phyloP scores from a whole-genome alignment of 768 basidiomycete species.

The Tulasnella sp. region DNA sequence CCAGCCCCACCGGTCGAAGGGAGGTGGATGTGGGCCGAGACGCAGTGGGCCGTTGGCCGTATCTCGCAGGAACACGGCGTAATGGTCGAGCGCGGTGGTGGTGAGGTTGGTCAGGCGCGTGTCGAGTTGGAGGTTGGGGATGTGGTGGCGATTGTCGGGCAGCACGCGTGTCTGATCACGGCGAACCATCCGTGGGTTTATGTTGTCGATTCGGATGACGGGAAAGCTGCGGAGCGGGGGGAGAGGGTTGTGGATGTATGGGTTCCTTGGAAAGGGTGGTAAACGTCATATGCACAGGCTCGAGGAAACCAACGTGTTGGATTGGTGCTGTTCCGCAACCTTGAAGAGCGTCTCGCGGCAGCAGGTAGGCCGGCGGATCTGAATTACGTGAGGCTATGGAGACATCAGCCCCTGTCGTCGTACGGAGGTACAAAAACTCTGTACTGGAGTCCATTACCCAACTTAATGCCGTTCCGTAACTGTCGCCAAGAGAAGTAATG shows the following conservation, averaged over 20 bases:
- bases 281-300: neutral
- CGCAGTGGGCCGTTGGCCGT: conserved; percentile 28
- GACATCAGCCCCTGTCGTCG: no score
- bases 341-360: no score
- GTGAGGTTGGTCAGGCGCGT: neutral
- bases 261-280: conserved; percentile 92
- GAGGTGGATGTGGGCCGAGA: conserved; percentile 65
- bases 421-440: no score
- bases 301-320: no score
- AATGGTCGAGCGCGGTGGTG: conserved; percentile 24
- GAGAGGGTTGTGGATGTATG: conserved; percentile 61
- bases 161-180: conserved; percentile 75
- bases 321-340: no score
- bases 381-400: no score
- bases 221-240: conserved; percentile 27
- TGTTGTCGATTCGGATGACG: conserved; percentile 49
- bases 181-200: conserved; percentile 78
- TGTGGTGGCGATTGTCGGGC: conserved; percentile 59
- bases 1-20: conserved; percentile 63
- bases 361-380: no score
- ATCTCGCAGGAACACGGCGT: conserved; percentile 57
- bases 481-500: no score
- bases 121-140: conserved; percentile 43
- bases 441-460: no score
- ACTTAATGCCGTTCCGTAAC: no score